These are phyloP conservation scores for Scortechinia acanthostroma DNA, from an alignment of 2,329 filamentous ascomycete species.

Conservation along the genomic window DNA sequence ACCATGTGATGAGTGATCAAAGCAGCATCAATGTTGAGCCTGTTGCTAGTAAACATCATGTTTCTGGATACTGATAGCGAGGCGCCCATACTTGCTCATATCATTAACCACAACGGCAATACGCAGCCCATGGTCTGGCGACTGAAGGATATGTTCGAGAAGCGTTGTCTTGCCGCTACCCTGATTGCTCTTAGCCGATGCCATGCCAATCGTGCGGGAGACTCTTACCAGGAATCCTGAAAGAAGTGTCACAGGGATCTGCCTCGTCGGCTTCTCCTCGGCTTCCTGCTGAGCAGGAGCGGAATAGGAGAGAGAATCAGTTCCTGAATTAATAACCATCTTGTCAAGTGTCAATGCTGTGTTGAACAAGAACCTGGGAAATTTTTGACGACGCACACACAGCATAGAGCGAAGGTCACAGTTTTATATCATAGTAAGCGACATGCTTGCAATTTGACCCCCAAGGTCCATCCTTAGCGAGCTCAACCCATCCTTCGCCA, in stretches of 20 bases:
- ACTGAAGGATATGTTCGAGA: constrained; percentile 60
- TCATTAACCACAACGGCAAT: constrained; percentile 72
- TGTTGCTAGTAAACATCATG: constrained; percentile 10
- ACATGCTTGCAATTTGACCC: too few relatives aligned
- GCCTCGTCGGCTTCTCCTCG: neutral
- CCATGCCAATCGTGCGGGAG: neutral
- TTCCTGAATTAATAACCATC: constrained; percentile 1
- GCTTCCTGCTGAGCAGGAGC: neutral
- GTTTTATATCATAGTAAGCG: too few relatives aligned
- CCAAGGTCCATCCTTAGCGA: too few relatives aligned
- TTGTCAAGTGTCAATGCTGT: too few relatives aligned
- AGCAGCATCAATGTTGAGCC: constrained; percentile 59
- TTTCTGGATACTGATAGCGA: neutral
- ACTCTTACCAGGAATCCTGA: constrained; percentile 46
- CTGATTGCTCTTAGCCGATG: constrained; percentile 18
- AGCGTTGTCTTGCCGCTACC: constrained; percentile 68
- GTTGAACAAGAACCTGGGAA: too few relatives aligned
- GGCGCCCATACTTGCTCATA: constrained; percentile 43
- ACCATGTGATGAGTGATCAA: constrained; percentile 49
- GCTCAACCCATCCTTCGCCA: too few relatives aligned
- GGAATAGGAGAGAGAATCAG: neutral
- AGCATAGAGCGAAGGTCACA: too few relatives aligned
- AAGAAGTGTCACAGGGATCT: constrained; percentile 44
- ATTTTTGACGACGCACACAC: too few relatives aligned
- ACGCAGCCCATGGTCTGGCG: constrained; percentile 53